These are phyloP conservation scores for Rhododendron kiyosumense DNA, from an alignment of 148 eudicot genomes.

Conservation along the genomic window DNA sequence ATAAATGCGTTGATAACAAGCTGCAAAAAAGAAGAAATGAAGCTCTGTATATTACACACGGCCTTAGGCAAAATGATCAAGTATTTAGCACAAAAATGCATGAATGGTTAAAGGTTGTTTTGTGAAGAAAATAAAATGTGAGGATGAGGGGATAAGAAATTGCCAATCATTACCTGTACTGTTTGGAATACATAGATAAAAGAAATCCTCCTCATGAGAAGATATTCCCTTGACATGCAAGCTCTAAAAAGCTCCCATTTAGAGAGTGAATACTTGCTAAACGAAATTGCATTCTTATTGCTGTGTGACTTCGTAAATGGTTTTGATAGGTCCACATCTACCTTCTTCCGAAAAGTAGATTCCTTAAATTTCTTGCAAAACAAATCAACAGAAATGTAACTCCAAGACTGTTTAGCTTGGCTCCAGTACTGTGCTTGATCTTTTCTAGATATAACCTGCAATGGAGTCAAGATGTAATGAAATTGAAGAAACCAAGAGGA, in stretches of 20 bases:
- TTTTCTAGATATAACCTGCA: conserved; percentile 68
- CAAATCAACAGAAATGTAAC: conserved; percentile 40
- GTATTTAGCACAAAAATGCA: not conserved
- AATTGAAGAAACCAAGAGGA: not conserved
- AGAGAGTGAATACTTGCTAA: conserved; percentile 40
- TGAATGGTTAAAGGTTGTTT: not conserved
- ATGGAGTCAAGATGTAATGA: not conserved
- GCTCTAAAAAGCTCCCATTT: conserved; percentile 64
- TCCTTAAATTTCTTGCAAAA: conserved; percentile 47
- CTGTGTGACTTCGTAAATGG: conserved; percentile 39
- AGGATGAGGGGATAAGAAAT: not conserved
- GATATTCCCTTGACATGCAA: conserved; percentile 68
- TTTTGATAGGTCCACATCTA: conserved; percentile 38
- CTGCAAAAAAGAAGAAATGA: conserved; percentile 35
- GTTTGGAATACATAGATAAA: conserved; percentile 62
- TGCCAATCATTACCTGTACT: conserved; percentile 39
- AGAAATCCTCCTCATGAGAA: conserved; percentile 71
- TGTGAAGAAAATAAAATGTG: not conserved
- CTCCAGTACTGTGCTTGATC: conserved; percentile 79
- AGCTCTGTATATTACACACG: not conserved
- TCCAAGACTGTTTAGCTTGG: conserved; percentile 25
- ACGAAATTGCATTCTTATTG: conserved; percentile 45
- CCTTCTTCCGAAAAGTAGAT: conserved; percentile 38
- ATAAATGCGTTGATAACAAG: conserved; percentile 42
- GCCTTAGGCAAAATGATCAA: not conserved